A percentile compares a stretch with the other conserved stretches of the same genome.
phyloP scores from a whole-genome alignment of 2,329 filamentous ascomycete species.

The Colletotrichum cereale region DNA sequence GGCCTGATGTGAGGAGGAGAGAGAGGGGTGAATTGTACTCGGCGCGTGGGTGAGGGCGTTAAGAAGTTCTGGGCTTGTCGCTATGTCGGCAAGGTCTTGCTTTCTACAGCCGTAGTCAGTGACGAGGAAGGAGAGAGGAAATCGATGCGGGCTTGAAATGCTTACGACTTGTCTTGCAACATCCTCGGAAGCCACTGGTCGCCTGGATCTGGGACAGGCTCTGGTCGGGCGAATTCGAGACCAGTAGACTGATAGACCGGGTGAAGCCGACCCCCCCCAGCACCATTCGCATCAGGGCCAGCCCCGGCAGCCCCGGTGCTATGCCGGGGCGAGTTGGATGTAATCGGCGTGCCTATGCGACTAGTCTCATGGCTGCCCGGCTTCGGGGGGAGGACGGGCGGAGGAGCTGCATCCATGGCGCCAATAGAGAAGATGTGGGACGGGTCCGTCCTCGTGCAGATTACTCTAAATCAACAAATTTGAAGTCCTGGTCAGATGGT shows the following conservation, averaged over 20 bases:
- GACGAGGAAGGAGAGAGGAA: slow-evolving; percentile 22
- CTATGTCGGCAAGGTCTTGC: slow-evolving; percentile 79
- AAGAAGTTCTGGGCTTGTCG: slow-evolving; percentile 75
- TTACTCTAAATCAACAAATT: not conserved
- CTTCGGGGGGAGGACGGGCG: slow-evolving; percentile 80
- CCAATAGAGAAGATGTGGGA: not conserved
- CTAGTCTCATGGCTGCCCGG: slow-evolving; percentile 77
- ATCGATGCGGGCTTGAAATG: slow-evolving; percentile 49
- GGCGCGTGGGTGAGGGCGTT: slow-evolving; percentile 79
- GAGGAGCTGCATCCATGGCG: slow-evolving; percentile 49
- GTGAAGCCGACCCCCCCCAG: slow-evolving; percentile 28
- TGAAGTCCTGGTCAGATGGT: not conserved
- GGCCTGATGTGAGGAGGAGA: slow-evolving; percentile 72
- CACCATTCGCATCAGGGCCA: slow-evolving; percentile 37
- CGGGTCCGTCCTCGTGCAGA: not conserved
- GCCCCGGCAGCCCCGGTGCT: not conserved
- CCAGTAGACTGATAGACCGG: slow-evolving; percentile 1
- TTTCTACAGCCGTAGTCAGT: slow-evolving; percentile 66
- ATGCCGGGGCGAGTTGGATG: slow-evolving; percentile 55
- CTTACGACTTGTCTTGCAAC: slow-evolving; percentile 84
- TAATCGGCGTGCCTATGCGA: slow-evolving; percentile 73
- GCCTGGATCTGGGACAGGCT: slow-evolving; percentile 67
- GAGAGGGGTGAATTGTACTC: slow-evolving; percentile 77
- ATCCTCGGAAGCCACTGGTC: slow-evolving; percentile 83
- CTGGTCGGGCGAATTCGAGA: slow-evolving; percentile 44